These are phyloP conservation scores for Suhomyces bribrorum DNA, from an alignment of 1,139 yeast species.

Conservation along the genomic window DNA sequence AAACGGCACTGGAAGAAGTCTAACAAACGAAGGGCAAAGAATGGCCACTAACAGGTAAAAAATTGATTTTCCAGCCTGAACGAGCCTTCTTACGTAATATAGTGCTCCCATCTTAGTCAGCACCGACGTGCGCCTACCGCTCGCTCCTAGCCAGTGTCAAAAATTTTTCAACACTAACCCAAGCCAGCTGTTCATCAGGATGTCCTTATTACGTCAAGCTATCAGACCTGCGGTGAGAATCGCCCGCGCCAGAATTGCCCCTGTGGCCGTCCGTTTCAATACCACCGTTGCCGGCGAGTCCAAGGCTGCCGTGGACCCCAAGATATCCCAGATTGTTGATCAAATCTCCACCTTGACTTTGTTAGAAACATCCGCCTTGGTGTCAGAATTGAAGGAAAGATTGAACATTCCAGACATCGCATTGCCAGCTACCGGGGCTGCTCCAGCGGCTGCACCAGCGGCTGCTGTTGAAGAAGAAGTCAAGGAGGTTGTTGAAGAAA, in stretches of 20 bases:
- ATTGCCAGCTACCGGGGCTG: slow-evolving; percentile 70
- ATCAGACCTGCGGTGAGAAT: slow-evolving; percentile 41
- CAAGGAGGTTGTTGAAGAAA: slow-evolving; percentile 83
- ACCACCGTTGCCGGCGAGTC: slow-evolving; percentile 46
- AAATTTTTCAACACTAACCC: slow-evolving; percentile 22
- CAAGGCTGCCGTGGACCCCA: slow-evolving; percentile 72
- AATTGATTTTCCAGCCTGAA: too few relatives aligned
- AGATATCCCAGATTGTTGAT: slow-evolving; percentile 83
- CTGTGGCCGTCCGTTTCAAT: slow-evolving; percentile 48
- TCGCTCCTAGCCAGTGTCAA: slow-evolving; percentile 10
- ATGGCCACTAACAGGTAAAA: too few relatives aligned
- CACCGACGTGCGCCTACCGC: background rate
- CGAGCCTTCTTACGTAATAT: too few relatives aligned
- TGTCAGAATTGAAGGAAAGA: slow-evolving; percentile 78
- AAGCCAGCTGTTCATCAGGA: slow-evolving; percentile 8
- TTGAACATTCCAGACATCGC: slow-evolving; percentile 93
- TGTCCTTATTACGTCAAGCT: slow-evolving; percentile 42
- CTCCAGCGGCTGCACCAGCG: slow-evolving; percentile 68
- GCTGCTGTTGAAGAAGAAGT: slow-evolving; percentile 77
- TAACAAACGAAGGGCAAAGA: too few relatives aligned
- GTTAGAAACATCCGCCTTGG: slow-evolving; percentile 84
- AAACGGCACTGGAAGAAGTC: background rate
- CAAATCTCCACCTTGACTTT: slow-evolving; percentile 86
- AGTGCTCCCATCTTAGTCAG: too few relatives aligned
- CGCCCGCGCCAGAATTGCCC: slow-evolving; percentile 28